These are phyloP conservation scores for Jacaranda copaia DNA, from an alignment of 257 asterid species.

Conservation along the genomic window DNA sequence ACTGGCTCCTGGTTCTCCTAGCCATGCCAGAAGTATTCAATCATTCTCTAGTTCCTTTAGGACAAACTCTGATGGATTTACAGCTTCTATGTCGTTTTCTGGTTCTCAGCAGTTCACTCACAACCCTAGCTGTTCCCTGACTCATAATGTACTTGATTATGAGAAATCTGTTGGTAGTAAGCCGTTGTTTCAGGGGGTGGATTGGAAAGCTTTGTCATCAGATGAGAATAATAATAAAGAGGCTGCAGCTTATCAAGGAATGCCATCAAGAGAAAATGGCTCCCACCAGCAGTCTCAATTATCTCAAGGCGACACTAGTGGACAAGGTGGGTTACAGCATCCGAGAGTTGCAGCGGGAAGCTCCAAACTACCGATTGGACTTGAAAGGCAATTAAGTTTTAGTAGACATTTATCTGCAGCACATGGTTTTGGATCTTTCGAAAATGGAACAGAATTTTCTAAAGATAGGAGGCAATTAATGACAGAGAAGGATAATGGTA, in stretches of 20 bases:
- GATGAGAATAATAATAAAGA: constrained; percentile 76
- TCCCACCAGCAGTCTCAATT: constrained; percentile 58
- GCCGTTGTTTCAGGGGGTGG: constrained; percentile 94
- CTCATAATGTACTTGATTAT: constrained; percentile 71
- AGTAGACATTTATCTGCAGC: constrained; percentile 55
- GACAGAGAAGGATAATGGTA: constrained; percentile 61
- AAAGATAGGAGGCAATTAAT: constrained; percentile 54
- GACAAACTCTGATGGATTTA: constrained; percentile 87
- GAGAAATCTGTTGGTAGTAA: constrained; percentile 94
- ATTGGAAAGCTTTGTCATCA: constrained; percentile 90
- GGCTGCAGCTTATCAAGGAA: constrained; percentile 55
- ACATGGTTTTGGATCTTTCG: constrained; percentile 65
- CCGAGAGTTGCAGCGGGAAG: constrained; percentile 58
- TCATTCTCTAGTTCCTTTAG: constrained; percentile 86
- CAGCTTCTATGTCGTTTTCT: constrained; percentile 91
- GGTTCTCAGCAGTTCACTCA: constrained; percentile 97
- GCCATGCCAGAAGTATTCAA: constrained; percentile 83
- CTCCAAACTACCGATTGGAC: constrained; percentile 57
- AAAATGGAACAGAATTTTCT: constrained; percentile 60
- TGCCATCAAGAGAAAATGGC: constrained; percentile 60
- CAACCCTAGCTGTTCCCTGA: constrained; percentile 96
- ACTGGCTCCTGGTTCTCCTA: constrained; percentile 85
- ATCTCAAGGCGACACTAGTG: constrained; percentile 64
- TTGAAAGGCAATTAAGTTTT: constrained; percentile 67
- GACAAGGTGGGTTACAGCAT: constrained; percentile 55